A percentile compares a stretch with the other conserved stretches of the same genome.
phyloP scores from a whole-genome alignment of 352 stramenopile genomes.

The Saprolegnia parasitica region DNA sequence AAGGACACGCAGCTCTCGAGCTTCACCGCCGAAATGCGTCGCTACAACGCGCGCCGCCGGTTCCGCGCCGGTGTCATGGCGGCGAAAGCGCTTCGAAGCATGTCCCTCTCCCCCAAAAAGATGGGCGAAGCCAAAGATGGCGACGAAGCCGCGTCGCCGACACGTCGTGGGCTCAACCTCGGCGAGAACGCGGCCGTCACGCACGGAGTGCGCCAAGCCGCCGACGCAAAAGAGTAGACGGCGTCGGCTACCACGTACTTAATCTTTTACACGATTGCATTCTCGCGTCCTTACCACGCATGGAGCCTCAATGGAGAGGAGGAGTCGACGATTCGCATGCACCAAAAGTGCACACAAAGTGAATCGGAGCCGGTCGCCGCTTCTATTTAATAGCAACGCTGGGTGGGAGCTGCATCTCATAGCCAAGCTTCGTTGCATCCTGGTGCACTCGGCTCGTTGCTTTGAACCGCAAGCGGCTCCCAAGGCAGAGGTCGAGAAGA shows the following conservation, averaged over 20 bases:
- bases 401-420: no score
- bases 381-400: no score
- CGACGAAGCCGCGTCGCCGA: neutral
- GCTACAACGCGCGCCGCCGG: conserved; percentile 75
- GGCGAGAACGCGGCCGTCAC: conserved; percentile 22
- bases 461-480: no score
- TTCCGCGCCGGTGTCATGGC: conserved; percentile 79
- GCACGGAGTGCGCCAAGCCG: neutral
- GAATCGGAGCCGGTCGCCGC: no score
- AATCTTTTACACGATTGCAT: no score
- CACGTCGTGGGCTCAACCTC: neutral
- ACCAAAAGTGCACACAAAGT: no score
- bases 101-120: conserved; percentile 44
- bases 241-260: neutral
- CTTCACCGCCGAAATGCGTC: conserved; percentile 88
- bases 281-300: no score
- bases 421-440: no score
- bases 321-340: no score
- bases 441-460: no score
- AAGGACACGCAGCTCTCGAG: conserved; percentile 73
- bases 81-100: conserved; percentile 61
- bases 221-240: neutral
- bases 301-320: no score
- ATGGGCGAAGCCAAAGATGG: conserved; percentile 29
- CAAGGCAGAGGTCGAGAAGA: no score